Percentiles rank a stretch among this genome's conserved stretches.
phyloP scores from a whole-genome alignment of 768 basidiomycete species.

The Leucogyrophana mollusca region DNA sequence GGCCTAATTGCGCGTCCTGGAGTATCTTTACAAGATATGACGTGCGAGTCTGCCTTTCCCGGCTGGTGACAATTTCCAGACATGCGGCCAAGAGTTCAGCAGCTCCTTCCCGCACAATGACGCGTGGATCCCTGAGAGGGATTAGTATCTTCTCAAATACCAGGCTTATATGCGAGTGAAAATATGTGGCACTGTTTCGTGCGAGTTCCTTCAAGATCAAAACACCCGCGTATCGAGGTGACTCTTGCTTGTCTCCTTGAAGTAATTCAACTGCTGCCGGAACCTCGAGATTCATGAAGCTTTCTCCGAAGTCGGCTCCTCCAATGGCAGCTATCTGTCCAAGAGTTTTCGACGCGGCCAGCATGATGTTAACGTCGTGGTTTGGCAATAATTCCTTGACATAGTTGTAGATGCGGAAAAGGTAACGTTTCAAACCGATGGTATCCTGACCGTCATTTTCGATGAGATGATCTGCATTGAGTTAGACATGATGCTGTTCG shows the following conservation, averaged over 20 bases:
- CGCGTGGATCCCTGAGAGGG: conserved; percentile 83
- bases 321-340: conserved; percentile 85
- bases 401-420: conserved; percentile 90
- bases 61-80: conserved; percentile 77
- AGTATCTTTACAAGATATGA: conserved; percentile 79
- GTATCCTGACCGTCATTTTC: conserved; percentile 78
- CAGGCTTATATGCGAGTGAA: conserved; percentile 82
- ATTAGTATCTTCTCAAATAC: conserved; percentile 93
- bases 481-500: conserved; percentile 5
- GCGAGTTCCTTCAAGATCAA: conserved; percentile 94
- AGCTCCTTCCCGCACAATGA: conserved; percentile 90
- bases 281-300: conserved; percentile 88
- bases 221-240: conserved; percentile 89
- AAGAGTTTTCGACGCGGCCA: conserved; percentile 88
- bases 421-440: conserved; percentile 75
- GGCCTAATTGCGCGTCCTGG: conserved; percentile 80
- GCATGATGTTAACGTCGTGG: conserved; percentile 91
- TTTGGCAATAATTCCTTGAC: conserved; percentile 91
- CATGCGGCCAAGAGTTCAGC: conserved; percentile 93
- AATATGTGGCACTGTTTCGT: conserved; percentile 81
- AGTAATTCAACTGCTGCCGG: conserved; percentile 80
- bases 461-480: conserved; percentile 61
- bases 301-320: conserved; percentile 80
- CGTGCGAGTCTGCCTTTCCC: conserved; percentile 66
- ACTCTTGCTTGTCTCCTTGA: conserved; percentile 72